Base-by-base conservation (phyloP, 768 basidiomycete genomes). In the Trametes cinnabarina region DNA sequence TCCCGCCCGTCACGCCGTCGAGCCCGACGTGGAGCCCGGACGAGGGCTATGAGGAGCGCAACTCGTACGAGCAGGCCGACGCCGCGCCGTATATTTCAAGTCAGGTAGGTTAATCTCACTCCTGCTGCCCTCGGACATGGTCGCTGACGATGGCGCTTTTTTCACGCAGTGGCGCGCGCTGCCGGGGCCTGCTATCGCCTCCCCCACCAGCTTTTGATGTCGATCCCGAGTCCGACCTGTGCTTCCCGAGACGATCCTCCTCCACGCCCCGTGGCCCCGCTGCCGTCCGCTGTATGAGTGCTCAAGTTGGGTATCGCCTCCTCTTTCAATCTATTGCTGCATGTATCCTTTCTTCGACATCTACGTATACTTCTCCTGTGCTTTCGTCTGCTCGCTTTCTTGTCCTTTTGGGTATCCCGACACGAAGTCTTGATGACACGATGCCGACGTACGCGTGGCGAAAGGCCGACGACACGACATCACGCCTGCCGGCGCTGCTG, bases 1-100 rank as follows among this genome's bases (percentile, higher is more conserved):
- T 76, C 61, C 74, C 77, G 41, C 70, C 73, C 4, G 68, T 68
- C 34, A 63, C 69, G 23, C 71, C 76, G 17, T 66, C 68, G 8
- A 50, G 61, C 35, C 66, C 66, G 51, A 62, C 66, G 51, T 77
- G 73, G 63, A 66, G 58, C 34, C 48, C 57, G 12, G 68, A 63
- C 37, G 64, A 68, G 25, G 64, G 68, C 47, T 72, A 67, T 52
- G 77, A 79, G 32, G 73, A 75, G 48, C 62, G 63, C 44, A 65
- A 68, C 48, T 69, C 74, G 51, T 71, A 68, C 61, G 66, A 61
- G 44, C 63, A 56, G 34, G 60, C 64, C 20, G 71, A 71, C 37
- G 46, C 62, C 30, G 68, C 68, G 26, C 71, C 74, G 28, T 76
- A 76, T 56, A 70, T 74, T 49, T 69, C 68, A 26, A 66, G 70